Base-by-base conservation (phyloP, 768 basidiomycete genomes). In the Lentinula edodes region DNA sequence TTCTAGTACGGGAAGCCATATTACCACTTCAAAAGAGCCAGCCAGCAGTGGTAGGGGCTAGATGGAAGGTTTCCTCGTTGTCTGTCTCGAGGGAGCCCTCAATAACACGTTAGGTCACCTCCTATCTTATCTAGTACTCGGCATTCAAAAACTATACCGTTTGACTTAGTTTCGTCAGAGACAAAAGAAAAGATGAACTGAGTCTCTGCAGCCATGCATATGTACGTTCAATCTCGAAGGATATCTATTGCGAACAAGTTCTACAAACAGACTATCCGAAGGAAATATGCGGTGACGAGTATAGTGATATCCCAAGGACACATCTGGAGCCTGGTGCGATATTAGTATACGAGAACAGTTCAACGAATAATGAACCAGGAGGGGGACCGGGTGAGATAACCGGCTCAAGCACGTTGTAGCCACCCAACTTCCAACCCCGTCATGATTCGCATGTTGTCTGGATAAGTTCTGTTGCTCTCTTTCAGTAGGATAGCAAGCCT, bases 341-440 rank as follows among this genome's bases (percentile, higher is more conserved):
- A 20, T 46, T 5, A 50, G 48, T 20, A 35, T 51, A 2, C 8
- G 13, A 52, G 34, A 12, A 36, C 18, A 56, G 16, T 15, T 28
- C 5, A 6, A 28, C 23, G 18, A 28, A 41, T 18, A 53, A 34
- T 28, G 28, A 3, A 28, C 28, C 28, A 28, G 28, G 3, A 28
- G 3, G 28, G 28, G 28, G 28, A 28, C 28, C 3, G 28, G 28
- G 28, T 28, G 28, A 3, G 28, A 3, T 18, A 9, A 43, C 3
- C 8, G 0, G 13, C 13, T 41, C 32, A 56, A 56, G 70, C 73
- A 46, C 80, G 77, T 35, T 75, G 77, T 34, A 94, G 74, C 90
- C 91, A 94, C 6, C 91, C 91, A 50, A 93, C 89, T 64, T 92
- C 84, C 62, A 94, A 73, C 4, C 87, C 89, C 20, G 88, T 91